phyloP scores from a whole-genome alignment of 1,139 yeast species.

The Geotrichum histeridarum region DNA sequence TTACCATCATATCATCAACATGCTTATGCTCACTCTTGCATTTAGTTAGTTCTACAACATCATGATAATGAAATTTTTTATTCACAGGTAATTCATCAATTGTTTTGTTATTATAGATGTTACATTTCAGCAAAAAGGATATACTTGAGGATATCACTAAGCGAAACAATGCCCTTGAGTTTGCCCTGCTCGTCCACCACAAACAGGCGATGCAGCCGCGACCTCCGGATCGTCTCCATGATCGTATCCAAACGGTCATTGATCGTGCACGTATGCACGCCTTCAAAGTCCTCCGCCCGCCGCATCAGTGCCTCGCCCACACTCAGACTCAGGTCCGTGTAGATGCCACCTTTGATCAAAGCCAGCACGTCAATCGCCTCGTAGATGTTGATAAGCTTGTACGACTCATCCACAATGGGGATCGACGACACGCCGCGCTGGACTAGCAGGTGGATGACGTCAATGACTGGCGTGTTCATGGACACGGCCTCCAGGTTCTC shows the following conservation, averaged over 20 bases:
- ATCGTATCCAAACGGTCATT: constrained; percentile 85
- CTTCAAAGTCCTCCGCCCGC: constrained; percentile 94
- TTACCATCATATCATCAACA: no score
- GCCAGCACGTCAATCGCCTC: constrained; percentile 95
- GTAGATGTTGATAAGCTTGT: constrained; percentile 78
- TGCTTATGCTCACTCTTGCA: background rate
- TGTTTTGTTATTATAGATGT: background rate
- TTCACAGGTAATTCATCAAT: background rate
- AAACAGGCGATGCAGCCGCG: constrained; percentile 85
- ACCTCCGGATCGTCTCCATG: constrained; percentile 87
- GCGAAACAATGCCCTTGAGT: constrained; percentile 76
- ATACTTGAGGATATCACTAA: constrained; percentile 86
- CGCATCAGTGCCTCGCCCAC: constrained; percentile 96
- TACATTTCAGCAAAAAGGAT: constrained; percentile 58
- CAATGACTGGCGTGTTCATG: constrained; percentile 90
- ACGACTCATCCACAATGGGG: constrained; percentile 80
- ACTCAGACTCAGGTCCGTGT: constrained; percentile 81
- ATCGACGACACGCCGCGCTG: constrained; percentile 80
- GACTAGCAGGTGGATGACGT: constrained; percentile 79
- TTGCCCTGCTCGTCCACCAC: constrained; percentile 81
- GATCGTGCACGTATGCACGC: constrained; percentile 92
- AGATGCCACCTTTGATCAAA: constrained; percentile 88
- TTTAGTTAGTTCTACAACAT: background rate
- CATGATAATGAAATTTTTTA: background rate
- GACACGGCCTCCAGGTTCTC: constrained; percentile 69